Conservation (phyloP, 345 rosid genomes). For the Arabidopsis arenosa region DNA sequence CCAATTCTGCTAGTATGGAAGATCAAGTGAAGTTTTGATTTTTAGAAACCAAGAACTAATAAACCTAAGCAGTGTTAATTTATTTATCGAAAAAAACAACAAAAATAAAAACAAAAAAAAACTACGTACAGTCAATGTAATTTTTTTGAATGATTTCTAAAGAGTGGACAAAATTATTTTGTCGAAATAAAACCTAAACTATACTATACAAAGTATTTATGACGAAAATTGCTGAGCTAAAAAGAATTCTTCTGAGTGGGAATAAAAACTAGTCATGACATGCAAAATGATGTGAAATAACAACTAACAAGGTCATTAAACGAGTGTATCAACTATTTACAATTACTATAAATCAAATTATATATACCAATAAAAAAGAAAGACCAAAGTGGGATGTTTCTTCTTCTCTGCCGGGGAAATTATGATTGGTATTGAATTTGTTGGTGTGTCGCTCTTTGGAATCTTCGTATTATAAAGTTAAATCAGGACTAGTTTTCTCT, state of each 20-base stretch:
- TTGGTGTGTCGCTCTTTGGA: slow-evolving; percentile 15
- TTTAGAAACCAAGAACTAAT: not conserved
- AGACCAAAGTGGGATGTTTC: slow-evolving; percentile 5
- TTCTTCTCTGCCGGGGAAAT: slow-evolving; percentile 3
- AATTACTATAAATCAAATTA: not conserved
- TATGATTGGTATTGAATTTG: slow-evolving; percentile 13
- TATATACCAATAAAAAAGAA: not conserved
- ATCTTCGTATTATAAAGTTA: slow-evolving; percentile 18
- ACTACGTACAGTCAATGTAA: not conserved
- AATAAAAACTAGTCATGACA: slow-evolving; percentile 16
- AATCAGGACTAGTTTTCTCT: not conserved
- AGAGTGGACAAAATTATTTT: not conserved
- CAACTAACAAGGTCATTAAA: slow-evolving; percentile 32
- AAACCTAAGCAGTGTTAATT: not conserved
- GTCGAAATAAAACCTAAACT: not conserved
- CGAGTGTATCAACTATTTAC: slow-evolving; percentile 1
- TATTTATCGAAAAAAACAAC: no score
- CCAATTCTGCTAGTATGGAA: not conserved
- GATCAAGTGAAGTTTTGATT: not conserved
- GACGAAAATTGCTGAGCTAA: slow-evolving; percentile 1
- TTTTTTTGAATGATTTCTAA: no score
- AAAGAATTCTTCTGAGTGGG: not conserved
- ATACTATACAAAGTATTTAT: not conserved
- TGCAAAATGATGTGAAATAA: slow-evolving; percentile 31
- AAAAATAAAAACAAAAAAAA: no score